phyloP scores from a whole-genome alignment of 805 yeast genomes.

The Metschnikowia picachoensis region DNA sequence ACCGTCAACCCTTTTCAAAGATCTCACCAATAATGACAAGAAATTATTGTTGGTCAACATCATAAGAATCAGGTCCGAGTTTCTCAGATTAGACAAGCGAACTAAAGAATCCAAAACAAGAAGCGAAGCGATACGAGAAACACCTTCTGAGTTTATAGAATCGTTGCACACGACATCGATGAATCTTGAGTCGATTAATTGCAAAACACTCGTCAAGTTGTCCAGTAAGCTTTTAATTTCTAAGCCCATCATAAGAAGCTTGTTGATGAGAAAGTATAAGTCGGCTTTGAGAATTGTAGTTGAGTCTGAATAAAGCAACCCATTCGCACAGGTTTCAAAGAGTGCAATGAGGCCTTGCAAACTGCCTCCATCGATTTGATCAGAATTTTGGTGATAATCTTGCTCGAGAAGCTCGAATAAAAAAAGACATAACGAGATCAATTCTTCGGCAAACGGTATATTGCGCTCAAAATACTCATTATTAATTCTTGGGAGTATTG shows the following conservation, averaged over 20 bases:
- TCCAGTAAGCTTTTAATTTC: slow-evolving; percentile 38
- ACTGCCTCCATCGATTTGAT: background rate
- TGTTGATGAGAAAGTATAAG: slow-evolving; percentile 68
- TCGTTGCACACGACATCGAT: slow-evolving; percentile 70
- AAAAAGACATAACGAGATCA: slow-evolving; percentile 71
- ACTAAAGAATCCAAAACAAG: slow-evolving; percentile 67
- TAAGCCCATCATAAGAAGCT: slow-evolving; percentile 53
- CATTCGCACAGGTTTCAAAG: slow-evolving; percentile 69
- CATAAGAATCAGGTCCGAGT: slow-evolving; percentile 52
- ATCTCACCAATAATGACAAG: slow-evolving; percentile 58
- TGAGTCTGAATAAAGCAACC: slow-evolving; percentile 67
- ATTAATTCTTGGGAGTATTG: slow-evolving; percentile 69
- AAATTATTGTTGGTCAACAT: slow-evolving; percentile 63
- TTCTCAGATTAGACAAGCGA: slow-evolving; percentile 48
- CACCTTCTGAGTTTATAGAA: slow-evolving; percentile 74
- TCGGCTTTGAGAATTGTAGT: slow-evolving; percentile 71
- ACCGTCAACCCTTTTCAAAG: slow-evolving; percentile 67
- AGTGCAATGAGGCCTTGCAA: slow-evolving; percentile 59
- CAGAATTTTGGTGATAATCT: background rate
- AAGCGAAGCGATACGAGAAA: slow-evolving; percentile 70
- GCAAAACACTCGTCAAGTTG: slow-evolving; percentile 51
- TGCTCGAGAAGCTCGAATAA: slow-evolving; percentile 53
- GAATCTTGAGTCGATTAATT: slow-evolving; percentile 55
- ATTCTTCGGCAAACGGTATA: slow-evolving; percentile 64
- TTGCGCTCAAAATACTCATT: slow-evolving; percentile 64